phyloP scores from a whole-genome alignment of 1,284 basidiomycete species.

The Puccinia triticina region DNA sequence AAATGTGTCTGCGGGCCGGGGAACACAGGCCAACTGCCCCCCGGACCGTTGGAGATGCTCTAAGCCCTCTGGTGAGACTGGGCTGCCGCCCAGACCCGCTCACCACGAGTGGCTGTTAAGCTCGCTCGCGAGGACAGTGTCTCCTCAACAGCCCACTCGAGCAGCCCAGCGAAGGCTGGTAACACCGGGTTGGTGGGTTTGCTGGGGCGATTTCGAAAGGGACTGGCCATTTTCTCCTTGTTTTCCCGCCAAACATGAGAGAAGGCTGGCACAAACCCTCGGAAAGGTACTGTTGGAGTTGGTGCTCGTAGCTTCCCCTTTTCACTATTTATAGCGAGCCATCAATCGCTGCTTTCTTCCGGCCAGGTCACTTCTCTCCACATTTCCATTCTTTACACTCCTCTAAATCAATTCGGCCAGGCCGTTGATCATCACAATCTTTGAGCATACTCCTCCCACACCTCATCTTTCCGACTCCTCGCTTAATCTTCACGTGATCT shows the following conservation, averaged over 20 bases:
- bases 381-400: slow-evolving; percentile 11
- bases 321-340: not conserved
- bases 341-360: not conserved
- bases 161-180: not conserved
- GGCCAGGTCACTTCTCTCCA: not conserved
- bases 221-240: not conserved
- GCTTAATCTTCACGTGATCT: not conserved
- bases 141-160: not conserved
- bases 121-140: not conserved
- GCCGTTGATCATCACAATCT: slow-evolving; percentile 15
- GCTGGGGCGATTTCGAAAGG: not conserved
- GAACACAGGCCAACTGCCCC: too few species aligned
- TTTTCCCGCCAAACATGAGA: not conserved
- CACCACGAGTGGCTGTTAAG: too few species aligned
- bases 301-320: not conserved
- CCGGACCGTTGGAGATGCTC: too few species aligned
- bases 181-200: not conserved
- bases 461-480: not conserved
- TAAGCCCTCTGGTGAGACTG: too few species aligned
- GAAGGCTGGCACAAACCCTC: slow-evolving; percentile 5
- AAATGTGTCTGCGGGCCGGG: too few species aligned
- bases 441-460: not conserved
- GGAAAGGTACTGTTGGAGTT: not conserved
- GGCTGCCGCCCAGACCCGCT: too few species aligned
- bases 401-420: not conserved